Evolutionary conservation across 345 rosid genomes (phyloP), one percentile per base, ranked within the genome.

Genomic region (Populus tremula): DNA sequence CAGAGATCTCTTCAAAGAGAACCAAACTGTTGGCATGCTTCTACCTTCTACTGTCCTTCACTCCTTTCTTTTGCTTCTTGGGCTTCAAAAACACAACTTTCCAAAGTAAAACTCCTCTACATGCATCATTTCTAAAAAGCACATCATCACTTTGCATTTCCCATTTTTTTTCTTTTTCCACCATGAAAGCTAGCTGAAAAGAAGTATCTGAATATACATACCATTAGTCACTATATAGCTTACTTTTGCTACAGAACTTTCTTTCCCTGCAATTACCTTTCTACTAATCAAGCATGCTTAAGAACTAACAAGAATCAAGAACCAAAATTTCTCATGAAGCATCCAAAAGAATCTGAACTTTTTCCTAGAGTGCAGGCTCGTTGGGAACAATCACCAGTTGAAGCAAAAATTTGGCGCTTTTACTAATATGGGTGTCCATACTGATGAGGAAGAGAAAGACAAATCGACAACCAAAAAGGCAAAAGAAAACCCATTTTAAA

Each of bases 11-110:
- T 84, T 86, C 80, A 86, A 78, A 23, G 88, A 77, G 54, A 86
- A 86, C 88, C 88, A 86, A 54, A 84, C 88, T 39, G 85, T 86
- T 75, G 88, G 97, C 94, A 90, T 92, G 25, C 72, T 85, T 74
- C 12, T 14, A 17, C 29, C n/a, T 27, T 61, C 0, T 23, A 14
- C 25, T 5, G 9, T 76, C 39, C 69, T 29, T 50, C 43, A 62
- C 20, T 62, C n/a, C 67, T 31, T 43, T 45, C 23, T 53, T 20
- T 72, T n/a, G n/a, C 53, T 71, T 43, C 21, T n/a, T 20, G 20
- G 50, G 27, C 53, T 65, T 50, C 8, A 54, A 71, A 33, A 49
- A 17, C 65, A 64, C 64, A 77, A 36, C 62, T 70, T 70, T 33
- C 36, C 35, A 33, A 71, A 33, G 31, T 49, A 63, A 63, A n/a